Evolutionary conservation across 192 early-diverging fungal genomes (phyloP), one percentile per base, ranked within the genome.

Genomic region (Entomortierella lignicola): DNA sequence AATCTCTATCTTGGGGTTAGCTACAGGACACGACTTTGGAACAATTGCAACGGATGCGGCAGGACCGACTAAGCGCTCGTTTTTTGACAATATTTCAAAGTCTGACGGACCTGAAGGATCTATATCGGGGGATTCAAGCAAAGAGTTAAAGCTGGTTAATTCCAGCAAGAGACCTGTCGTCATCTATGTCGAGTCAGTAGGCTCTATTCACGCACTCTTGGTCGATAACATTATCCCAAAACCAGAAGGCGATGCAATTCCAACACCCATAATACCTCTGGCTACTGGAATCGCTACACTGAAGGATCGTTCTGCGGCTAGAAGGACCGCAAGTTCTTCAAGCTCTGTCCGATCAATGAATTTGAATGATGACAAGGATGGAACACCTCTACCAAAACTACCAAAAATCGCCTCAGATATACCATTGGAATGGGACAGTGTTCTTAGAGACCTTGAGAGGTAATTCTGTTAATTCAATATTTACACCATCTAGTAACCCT

Each of bases 61-160:
- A 43, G 74, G 74, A 44, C 74, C 66, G 10, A 69, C 61, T 21
- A 77, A 77, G 50, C 66, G 66, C 37, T 63, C 66, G 7, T 77
- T 77, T n/a, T 77, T 77, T 58, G 74, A 77, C n/a, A 77, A 63
- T 8, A 52, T 77, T 25, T 69, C 66, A 1, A 77, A 77, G 37
- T 25, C 74, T 8, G 61, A 60, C 23, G 44, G 47, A 3, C 12
- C 48, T 11, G 37, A 55, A 13, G 43, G 39, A 18, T 41, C 64
- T 12, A 48, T 2, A 44, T 17, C 44, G 23, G 52, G 2, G 23
- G 44, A 25, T 37, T 0, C 37, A 8, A 39, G 47, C 21, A 32
- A 72, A 23, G 74, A 69, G 13, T 34, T 77, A 21, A 69, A 64
- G 13, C 15, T 77, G 29, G 74, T 77, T n/a, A 77, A 77, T 34